A percentile compares a stretch with the other conserved stretches of the same genome.
phyloP scores from a whole-genome alignment of 345 rosid species.

The Gossypium longicalyx region DNA sequence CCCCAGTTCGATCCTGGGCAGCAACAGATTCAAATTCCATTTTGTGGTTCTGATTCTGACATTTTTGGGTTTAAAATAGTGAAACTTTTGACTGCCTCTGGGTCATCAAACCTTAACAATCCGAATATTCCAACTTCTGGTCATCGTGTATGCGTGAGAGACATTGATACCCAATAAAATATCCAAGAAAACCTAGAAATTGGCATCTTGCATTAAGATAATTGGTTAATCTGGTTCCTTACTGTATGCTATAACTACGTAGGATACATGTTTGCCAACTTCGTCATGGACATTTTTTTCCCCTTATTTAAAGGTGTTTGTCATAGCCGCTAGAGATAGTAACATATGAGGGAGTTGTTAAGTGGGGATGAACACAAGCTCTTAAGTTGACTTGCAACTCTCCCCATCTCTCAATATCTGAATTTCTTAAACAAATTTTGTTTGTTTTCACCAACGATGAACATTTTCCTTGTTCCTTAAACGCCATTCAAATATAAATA shows the following conservation, averaged over 20 bases:
- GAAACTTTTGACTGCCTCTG: no score
- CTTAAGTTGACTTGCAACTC: constrained; percentile 47
- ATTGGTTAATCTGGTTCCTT: neutral
- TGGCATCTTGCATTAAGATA: neutral
- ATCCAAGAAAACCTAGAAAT: neutral
- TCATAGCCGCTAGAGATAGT: constrained; percentile 3
- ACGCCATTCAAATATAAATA: neutral
- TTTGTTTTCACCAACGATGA: neutral
- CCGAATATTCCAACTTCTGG: neutral
- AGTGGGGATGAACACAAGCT: constrained; percentile 41
- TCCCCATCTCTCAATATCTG: neutral
- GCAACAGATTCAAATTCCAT: neutral
- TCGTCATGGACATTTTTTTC: neutral
- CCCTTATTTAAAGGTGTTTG: neutral
- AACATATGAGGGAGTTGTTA: constrained; percentile 49
- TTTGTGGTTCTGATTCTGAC: neutral
- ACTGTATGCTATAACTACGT: no score
- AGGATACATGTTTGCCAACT: neutral
- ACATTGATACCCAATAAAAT: neutral
- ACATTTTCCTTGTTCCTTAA: neutral
- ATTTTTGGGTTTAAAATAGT: no score
- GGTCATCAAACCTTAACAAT: no score
- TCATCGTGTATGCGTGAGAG: neutral
- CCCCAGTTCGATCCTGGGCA: constrained; percentile 46
- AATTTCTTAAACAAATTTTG: neutral